Base-by-base conservation (phyloP, 1,139 yeast species). In the Kurtzmaniella quercitrusa region DNA sequence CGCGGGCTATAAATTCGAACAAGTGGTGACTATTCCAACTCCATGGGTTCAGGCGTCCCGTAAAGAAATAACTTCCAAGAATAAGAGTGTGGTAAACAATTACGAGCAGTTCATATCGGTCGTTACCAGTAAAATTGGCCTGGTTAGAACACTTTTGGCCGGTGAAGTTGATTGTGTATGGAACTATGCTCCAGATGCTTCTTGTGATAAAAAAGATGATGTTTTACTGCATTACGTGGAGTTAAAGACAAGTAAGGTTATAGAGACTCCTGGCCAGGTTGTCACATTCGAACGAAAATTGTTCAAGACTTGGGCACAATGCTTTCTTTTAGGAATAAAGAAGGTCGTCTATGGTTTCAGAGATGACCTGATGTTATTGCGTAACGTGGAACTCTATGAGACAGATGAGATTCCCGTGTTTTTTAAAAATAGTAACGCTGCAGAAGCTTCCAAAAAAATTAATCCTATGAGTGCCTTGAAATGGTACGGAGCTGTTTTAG, bases 141-240 rank as follows among this genome's bases (percentile, higher is more conserved):
- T 75, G 42, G 75, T 80, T 21, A 79, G 77, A 52, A 64, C 89
- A 38, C 59, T 87, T 2, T 64, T 91, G 38, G 96, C 93, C 1
- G 97, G 96, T 1, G 98, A 93, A 61, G 87, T 91, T 15, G 98
- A 91, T 61, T 84, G 96, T 58, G 82, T 84, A 9, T 84, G 82
- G 75, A 96, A 89, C 63, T 88, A 81, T 54, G 72, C 81, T 48
- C 91, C 93, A 11, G 76, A 66, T 2, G 88, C 81, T 54, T 91
- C 93, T 11, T 76, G 66, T 3, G 63, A 65, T 11, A 55, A 57
- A 3, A 60, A 60, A 33, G 73, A 70, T 40, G 67, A 74, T 42
- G 77, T 82, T 16, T 66, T 88, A 38, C 62, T 74, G 7, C 96
- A 88, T 61, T 94, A 93, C 58, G 83, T 85, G 7, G 98, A 93